Evolutionary conservation across 257 asterid species (phyloP), one percentile per base, ranked within the genome.

Genomic region (Solanum etuberosum): DNA sequence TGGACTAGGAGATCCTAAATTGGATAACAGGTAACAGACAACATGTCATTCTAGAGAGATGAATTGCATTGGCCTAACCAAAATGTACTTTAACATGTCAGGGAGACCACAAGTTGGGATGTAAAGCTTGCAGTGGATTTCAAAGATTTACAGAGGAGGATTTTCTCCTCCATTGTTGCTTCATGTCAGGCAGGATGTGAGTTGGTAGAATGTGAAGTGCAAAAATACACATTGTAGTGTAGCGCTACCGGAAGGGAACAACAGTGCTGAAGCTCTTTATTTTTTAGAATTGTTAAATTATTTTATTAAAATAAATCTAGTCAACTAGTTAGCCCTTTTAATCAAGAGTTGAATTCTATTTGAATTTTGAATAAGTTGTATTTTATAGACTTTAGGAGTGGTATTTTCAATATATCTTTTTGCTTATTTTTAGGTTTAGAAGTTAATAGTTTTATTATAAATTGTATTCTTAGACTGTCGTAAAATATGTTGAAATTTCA

Each of bases 151-250:
- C 98, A 96, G 65, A 90, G 92, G 90, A 93, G 89, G 94, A 96
- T 94, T 20, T 71, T 95, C 20, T 87, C 94, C 46, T 96, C 98
- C 37, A 91, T 96, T 86, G 37, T 92, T 86, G 81, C 90, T 23
- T 94, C 98, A 12, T 96, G 98, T 51, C 74, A 90, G 76, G 89
- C 91, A 7, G 98, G 99, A n/a, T 89, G 92, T 40, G 90, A 94
- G 90, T 84, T 91, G 92, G 65, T 95, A 86, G 91, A 91, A 90
- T 67, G 89, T 59, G 98, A 94, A 90, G 32, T 94, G 87, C 83
- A 72, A 76, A 92, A 89, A 86, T 83, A 23, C 34, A 35, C 77
- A 21, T n/a, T 43, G 25, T 38, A 40, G 38, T 42, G 57, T 74
- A 23, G 57, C 21, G 25, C 10, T 37, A 38, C 6, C 54, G 35